Evolutionary conservation across 257 asterid genomes (phyloP).

Genomic region (Voacanga thouarsii): DNA sequence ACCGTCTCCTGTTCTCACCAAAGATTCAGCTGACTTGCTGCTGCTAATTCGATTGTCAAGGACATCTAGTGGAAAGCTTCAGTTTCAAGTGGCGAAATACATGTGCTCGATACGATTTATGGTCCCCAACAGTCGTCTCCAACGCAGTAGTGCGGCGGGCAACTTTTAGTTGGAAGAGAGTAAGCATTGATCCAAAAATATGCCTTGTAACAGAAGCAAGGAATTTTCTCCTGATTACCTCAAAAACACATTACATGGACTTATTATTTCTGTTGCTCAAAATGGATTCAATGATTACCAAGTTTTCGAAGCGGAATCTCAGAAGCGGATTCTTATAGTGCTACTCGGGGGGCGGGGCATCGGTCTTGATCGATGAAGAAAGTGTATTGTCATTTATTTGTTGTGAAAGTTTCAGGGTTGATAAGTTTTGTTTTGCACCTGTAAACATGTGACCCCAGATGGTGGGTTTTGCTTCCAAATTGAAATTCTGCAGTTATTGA

Average conservation of each 20-base stretch:
- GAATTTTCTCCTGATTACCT: not conserved
- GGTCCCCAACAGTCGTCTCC: not conserved
- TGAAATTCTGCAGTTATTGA: not conserved
- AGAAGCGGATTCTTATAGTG: no score
- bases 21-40: not conserved
- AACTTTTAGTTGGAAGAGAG: not conserved
- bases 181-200: not conserved
- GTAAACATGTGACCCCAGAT: not conserved
- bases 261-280: not conserved
- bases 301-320: not conserved
- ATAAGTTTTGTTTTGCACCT: not conserved
- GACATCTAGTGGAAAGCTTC: not conserved
- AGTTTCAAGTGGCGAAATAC: not conserved
- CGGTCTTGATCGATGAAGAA: no score
- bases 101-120: not conserved
- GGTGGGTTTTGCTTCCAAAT: not conserved
- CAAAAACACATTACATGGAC: not conserved
- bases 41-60: not conserved
- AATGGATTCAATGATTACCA: slow-evolving; percentile 5
- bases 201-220: slow-evolving; percentile 3
- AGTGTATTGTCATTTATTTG: no score
- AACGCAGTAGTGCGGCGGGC: not conserved
- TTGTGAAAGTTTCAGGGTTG: no score
- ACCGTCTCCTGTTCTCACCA: not conserved
- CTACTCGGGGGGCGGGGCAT: no score